Conservation (phyloP, 352 stramenopile genomes). For the Phytophthora sansomeana region DNA sequence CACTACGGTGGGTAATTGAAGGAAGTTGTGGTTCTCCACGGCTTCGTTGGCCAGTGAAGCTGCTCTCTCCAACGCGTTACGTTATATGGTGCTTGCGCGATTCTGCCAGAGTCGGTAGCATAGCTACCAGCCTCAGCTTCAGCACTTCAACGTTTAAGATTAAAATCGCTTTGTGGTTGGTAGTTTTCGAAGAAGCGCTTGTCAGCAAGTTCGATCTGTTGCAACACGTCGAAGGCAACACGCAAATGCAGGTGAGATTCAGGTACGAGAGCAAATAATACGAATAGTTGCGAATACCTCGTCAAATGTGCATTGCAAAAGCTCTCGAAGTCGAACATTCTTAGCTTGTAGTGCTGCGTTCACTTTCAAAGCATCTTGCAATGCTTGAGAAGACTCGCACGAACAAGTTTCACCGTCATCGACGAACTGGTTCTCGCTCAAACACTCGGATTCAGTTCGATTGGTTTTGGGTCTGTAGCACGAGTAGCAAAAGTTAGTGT, state of each 20-base stretch:
- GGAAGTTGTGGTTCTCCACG: background rate
- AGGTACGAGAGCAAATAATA: background rate
- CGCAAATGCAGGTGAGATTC: too few relatives aligned
- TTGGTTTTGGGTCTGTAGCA: background rate
- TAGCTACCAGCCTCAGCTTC: too few relatives aligned
- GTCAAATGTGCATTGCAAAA: constrained; percentile 47
- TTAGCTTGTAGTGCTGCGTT: constrained; percentile 43
- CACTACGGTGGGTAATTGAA: background rate
- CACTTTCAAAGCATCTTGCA: constrained; percentile 20
- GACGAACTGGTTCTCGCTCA: constrained; percentile 27
- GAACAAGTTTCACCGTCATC: constrained; percentile 1
- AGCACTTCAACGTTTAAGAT: too few relatives aligned
- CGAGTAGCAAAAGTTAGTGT: background rate
- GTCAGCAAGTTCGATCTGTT: constrained; percentile 34
- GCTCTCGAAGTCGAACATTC: constrained; percentile 45
- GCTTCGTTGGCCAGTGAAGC: too few relatives aligned
- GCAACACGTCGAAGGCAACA: background rate
- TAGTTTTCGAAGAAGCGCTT: constrained; percentile 35
- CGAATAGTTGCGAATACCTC: constrained; percentile 34
- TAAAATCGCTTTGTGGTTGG: constrained; percentile 17
- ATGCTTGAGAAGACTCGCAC: constrained; percentile 8
- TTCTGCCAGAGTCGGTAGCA: too few relatives aligned
- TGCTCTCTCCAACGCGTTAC: constrained; percentile 6
- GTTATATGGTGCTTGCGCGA: too few relatives aligned
- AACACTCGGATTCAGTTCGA: background rate